These are phyloP conservation scores for Batrachochytrium dendrobatidis DNA, from an alignment of 371 early-diverging fungal genomes.

Conservation along the genomic window DNA sequence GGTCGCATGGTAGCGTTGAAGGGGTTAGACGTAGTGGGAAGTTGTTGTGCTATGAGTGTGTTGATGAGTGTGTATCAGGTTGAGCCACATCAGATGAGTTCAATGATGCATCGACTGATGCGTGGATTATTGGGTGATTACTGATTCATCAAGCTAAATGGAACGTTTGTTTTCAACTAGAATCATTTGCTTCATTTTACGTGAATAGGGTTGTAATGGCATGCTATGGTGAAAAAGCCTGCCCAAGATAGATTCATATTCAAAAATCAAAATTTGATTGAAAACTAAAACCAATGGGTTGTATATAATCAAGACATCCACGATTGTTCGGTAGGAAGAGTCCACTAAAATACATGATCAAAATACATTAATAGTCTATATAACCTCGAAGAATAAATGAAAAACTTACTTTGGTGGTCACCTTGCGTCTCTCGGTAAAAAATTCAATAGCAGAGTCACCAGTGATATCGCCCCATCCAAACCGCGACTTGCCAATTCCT, in stretches of 20 bases:
- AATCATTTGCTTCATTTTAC: background rate
- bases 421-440: conserved; percentile 56
- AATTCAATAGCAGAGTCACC: conserved; percentile 59
- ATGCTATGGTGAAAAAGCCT: too few relatives aligned
- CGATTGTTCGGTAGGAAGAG: conserved; percentile 33
- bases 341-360: too few relatives aligned
- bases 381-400: too few relatives aligned
- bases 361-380: too few relatives aligned
- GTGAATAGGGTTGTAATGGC: background rate
- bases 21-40: conserved; percentile 22
- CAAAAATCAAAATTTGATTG: background rate
- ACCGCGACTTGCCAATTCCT: conserved; percentile 54
- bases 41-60: conserved; percentile 12
- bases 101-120: conserved; percentile 32
- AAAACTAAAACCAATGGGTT: conserved; percentile 2
- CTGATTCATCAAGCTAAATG: background rate
- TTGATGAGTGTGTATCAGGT: conserved; percentile 25
- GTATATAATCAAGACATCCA: conserved; percentile 38
- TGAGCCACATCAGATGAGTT: conserved; percentile 33
- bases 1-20: conserved; percentile 24
- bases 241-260: too few relatives aligned
- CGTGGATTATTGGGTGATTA: background rate
- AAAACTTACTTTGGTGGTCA: conserved; percentile 71
- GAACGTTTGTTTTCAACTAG: background rate
- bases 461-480: conserved; percentile 64